Evolutionary conservation across 106 monocot genomes (phyloP), one percentile per base, ranked within the genome.

Genomic region (Hemerocallis citrina): DNA sequence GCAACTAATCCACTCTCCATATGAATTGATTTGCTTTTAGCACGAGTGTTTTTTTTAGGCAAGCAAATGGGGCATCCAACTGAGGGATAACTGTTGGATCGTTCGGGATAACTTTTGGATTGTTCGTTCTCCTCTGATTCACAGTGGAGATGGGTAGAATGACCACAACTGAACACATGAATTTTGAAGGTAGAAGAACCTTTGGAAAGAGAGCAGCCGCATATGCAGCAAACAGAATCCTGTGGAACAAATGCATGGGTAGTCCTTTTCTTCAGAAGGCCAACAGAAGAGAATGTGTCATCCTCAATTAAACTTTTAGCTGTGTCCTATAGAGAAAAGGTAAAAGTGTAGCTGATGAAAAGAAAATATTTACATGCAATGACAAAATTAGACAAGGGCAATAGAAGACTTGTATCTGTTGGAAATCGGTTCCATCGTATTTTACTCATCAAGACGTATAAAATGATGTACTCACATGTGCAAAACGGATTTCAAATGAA

Each of bases 231-330:
- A 23, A 40, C 35, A 44, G 76, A 73, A 63, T 64, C 72, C 30
- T 92, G 85, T 31, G 85, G 87, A 15, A 75, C 67, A 69, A 82
- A 88, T 49, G 92, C 98, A 71, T 99, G 92, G 51, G 79, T 88
- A 28, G 77, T 88, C 23, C 88, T 88, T 49, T 88, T 92, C 75
- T 79, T 88, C 27, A 99, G 77, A 65, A 99, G 56, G 74, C 75
- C 77, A 79, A 99, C 77, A 41, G 82, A 82, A 61, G 85, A 85
- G 52, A 84, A 98, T 12, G 88, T 88, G 37, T 98, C 98, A 64
- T 98, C 98, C 71, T 98, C 98, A 32, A 98, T 85, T 61, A 98
- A 71, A 55, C 78, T 81, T 72, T 98, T 98, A 36, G 98, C 98
- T 57, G 92, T 88, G 33, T 75, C 87, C 98, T 98, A 36, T 25